Base-by-base conservation (phyloP, 371 early-diverging fungal genomes). In the Dichotomocladium elegans region DNA sequence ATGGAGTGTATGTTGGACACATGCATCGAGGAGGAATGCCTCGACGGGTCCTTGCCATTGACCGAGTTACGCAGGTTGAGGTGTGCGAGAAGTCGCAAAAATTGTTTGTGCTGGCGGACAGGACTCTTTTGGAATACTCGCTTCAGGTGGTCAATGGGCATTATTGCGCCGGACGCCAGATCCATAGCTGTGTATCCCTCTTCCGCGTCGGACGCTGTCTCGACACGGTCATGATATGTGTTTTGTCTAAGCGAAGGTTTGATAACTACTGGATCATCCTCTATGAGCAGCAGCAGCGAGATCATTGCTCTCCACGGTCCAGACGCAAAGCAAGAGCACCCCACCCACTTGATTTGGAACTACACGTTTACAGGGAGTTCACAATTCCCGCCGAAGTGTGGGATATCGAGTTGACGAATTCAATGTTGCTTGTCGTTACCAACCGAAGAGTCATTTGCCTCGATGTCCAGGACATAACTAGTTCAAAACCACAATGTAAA, bases 1-100 rank as follows among this genome's bases (percentile, higher is more conserved):
- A 62, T 22, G 75, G 75, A 3, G 66, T 75, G 25, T 75, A 71
- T 49, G 71, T 70, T 3, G 76, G 70, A 7, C 64, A 68, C 35
- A 62, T 58, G 4, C 50, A 52, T 9, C 53, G 47, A 3, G 34
- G 41, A n/a, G 53, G 55, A 19, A 47, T 59, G 8, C 67, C 66
- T 3, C 62, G 63, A 22, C 58, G 63, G 42, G 58, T 69, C 17
- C 58, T 76, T 4, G 50, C 55, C 15, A 46, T 75, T 15, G 47
- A 51, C 6, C 61, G 59, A 31, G 72, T 65, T 17, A 64, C 61
- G 0, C 76, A 72, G 30, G 49, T 72, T 7, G 55, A 66, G 12
- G 68, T 61, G 15, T 51, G 72, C 22, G 76, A 75, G 44, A 45
- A 53, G 8, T 55, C 61, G n/a, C 62, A 70, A 33, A 64, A 61